Conservation (phyloP, 768 basidiomycete species). For the Chiua virens region DNA sequence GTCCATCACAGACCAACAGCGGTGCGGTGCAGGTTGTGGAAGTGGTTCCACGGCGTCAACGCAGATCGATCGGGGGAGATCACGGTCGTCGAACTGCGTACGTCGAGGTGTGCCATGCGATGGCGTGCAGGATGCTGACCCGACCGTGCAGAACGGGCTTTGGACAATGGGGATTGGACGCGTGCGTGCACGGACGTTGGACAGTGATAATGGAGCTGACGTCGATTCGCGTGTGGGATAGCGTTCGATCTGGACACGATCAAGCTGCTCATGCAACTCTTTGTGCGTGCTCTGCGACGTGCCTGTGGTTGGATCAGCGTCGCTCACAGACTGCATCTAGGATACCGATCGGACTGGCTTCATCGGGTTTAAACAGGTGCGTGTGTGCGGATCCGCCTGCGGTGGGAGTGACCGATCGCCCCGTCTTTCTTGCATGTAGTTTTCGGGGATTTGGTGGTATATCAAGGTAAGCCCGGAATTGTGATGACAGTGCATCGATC, state of each 20-base stretch:
- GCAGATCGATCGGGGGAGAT: conserved; percentile 68
- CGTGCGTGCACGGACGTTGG: conserved; percentile 47
- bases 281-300: conserved; percentile 58
- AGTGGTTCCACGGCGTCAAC: conserved; percentile 72
- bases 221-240: conserved; percentile 21
- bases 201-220: neutral
- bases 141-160: conserved; percentile 39
- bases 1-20: no score
- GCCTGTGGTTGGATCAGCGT: neutral
- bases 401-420: neutral
- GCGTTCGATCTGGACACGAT: conserved; percentile 87
- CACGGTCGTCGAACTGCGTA: conserved; percentile 64
- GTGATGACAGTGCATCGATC: no score
- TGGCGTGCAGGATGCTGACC: neutral
- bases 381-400: conserved; percentile 5
- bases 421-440: conserved; percentile 35
- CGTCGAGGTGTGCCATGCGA: conserved; percentile 26
- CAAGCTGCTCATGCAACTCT: conserved; percentile 78
- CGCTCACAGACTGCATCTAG: conserved; percentile 21
- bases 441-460: conserved; percentile 78
- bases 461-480: conserved; percentile 48
- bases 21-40: conserved; percentile 54
- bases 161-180: conserved; percentile 71
- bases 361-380: conserved; percentile 76
- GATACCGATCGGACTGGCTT: conserved; percentile 77